phyloP scores from a whole-genome alignment of 257 asterid genomes.

The Echites panduratus region DNA sequence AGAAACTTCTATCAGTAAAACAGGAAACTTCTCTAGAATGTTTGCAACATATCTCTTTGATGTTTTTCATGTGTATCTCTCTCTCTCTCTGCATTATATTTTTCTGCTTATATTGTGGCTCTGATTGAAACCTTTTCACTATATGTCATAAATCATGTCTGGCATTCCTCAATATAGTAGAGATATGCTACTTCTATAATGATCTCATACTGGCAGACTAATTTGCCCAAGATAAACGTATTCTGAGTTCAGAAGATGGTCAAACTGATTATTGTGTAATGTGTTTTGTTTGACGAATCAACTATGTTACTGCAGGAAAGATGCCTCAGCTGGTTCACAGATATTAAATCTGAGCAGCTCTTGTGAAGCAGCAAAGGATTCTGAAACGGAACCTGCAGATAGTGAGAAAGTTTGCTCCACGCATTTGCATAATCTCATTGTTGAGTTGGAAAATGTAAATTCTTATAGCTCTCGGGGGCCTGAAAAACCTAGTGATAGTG shows the following conservation, averaged over 20 bases:
- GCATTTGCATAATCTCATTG: conserved; percentile 2
- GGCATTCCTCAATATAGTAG: neutral
- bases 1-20: neutral
- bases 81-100: neutral
- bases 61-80: too few relatives aligned
- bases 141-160: neutral
- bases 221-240: neutral
- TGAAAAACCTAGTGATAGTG: conserved; percentile 10
- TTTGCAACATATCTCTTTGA: neutral
- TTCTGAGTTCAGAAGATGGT: neutral
- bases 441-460: conserved; percentile 22
- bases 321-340: conserved; percentile 17
- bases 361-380: conserved; percentile 11
- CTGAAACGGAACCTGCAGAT: conserved; percentile 8
- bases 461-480: conserved; percentile 9
- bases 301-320: conserved; percentile 37
- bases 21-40: neutral
- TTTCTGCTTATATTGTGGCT: neutral
- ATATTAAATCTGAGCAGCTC: conserved; percentile 11
- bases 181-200: neutral
- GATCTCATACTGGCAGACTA: neutral
- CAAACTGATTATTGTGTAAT: neutral
- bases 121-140: neutral
- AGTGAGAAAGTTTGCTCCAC: conserved; percentile 11
- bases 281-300: conserved; percentile 9